These are phyloP conservation scores for Micractinium sp. DNA, from an alignment of 139 green algal genomes.

Conservation along the genomic window DNA sequence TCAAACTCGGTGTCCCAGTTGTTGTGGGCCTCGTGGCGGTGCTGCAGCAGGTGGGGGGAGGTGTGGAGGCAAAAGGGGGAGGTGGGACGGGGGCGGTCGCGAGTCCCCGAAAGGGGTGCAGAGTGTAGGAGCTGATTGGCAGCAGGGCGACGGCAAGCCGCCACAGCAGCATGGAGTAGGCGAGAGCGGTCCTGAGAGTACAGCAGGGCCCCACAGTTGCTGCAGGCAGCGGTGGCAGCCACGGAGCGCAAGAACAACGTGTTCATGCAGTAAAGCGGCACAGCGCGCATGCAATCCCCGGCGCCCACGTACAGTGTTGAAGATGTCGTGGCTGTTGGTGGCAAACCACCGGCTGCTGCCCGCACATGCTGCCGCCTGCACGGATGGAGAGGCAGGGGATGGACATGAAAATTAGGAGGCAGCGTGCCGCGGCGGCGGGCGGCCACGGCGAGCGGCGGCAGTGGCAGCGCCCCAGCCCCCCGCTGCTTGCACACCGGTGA, in stretches of 20 bases:
- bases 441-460: background rate
- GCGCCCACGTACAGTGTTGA: conserved; percentile 72
- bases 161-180: no score
- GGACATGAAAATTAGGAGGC: background rate
- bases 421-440: background rate
- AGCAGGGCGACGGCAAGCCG: no score
- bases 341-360: conserved; percentile 62
- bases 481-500: background rate
- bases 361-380: background rate
- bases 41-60: background rate
- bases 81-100: no score
- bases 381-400: background rate
- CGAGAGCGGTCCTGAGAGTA: no score
- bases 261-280: no score
- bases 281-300: conserved; percentile 55
- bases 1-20: background rate
- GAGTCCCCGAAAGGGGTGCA: no score
- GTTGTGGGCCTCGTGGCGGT: background rate
- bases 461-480: background rate
- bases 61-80: no score
- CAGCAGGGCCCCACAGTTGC: no score
- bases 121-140: no score
- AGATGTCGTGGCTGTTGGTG: conserved; percentile 92
- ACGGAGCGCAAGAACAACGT: no score
- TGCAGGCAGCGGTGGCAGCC: no score